A percentile compares a stretch with the other conserved stretches of the same genome.
Conservation (phyloP, 2,329 filamentous ascomycete species). For the Epichloe sibirici region DNA sequence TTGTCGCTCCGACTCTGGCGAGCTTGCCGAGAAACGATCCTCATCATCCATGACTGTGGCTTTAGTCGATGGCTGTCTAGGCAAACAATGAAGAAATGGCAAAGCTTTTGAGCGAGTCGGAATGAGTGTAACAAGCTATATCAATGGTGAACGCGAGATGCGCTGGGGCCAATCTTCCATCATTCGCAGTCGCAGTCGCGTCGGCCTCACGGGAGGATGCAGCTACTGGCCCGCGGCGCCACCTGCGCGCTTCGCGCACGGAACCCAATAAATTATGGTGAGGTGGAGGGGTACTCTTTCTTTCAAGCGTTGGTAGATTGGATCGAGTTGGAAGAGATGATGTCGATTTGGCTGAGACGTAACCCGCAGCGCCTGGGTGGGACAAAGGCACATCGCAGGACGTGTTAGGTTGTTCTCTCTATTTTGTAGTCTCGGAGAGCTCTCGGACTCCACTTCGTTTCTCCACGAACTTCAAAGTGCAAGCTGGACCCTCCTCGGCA, state of each 20-base stretch:
- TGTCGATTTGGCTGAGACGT: too few relatives aligned
- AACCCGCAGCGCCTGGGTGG: too few relatives aligned
- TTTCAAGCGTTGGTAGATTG: too few relatives aligned
- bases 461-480: too few relatives aligned
- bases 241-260: background rate
- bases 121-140: too few relatives aligned
- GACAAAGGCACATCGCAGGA: too few relatives aligned
- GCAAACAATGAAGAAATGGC: background rate
- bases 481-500: too few relatives aligned
- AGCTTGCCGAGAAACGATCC: conserved; percentile 20
- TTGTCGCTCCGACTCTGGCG: conserved; percentile 21
- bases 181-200: background rate
- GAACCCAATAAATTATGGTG: background rate
- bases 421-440: too few relatives aligned
- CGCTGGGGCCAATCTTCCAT: background rate
- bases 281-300: background rate
- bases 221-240: background rate
- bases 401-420: too few relatives aligned
- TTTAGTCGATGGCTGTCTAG: background rate
- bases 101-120: background rate
- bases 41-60: conserved; percentile 19
- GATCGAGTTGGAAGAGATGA: too few relatives aligned
- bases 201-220: background rate
- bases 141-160: background rate
- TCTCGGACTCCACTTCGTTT: too few relatives aligned